Evolutionary conservation across 768 basidiomycete genomes (phyloP), one percentile per base, ranked within the genome.

Genomic region (Cubamyces lactineus): DNA sequence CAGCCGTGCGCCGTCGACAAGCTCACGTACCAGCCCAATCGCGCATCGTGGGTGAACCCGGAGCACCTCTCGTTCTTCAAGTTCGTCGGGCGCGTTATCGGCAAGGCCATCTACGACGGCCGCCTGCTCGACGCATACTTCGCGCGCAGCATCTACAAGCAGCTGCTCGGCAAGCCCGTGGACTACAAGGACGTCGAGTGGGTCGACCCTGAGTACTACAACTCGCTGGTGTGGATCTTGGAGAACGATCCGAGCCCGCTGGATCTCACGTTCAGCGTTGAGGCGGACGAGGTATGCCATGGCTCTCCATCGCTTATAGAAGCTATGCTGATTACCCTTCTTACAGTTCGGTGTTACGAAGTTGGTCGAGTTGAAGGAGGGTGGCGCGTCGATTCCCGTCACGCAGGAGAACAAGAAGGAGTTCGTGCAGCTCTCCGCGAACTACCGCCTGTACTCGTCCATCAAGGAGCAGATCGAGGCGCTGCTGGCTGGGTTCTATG

Each of bases 181-280:
- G 96, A 98, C 74, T 94, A 98, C 75, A 84, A 87, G 64, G 96
- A 98, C 72, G 91, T 98, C 21, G 96, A 98, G 76, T 96, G 93
- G 88, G 91, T 98, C 43, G 96, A 98, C 76, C 96, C 96, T 0
- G 94, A 96, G 75, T 98, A 98, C 74, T 98, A 98, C 80, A 98
- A 96, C 67, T 96, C 94, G 0, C 80, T 99, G 12, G 92, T 92
- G 70, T 99, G 97, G 97, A 98, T 99, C 74, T 77, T 98, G 65
- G 96, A 98, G 71, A 98, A 99, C 73, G 95, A 97, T 70, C 91
- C 92, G 6, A 91, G 88, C 21, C 77, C 82, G 19, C 74, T 96
- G 66, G 94, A 99, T 63, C 80, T 98, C 61, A 97, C 87, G 15
- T 98, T 98, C 78, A 94, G 93, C 63, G 90, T 96, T 34, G 96